phyloP scores from a whole-genome alignment of 257 asterid species.

The Cruciata laevipes region DNA sequence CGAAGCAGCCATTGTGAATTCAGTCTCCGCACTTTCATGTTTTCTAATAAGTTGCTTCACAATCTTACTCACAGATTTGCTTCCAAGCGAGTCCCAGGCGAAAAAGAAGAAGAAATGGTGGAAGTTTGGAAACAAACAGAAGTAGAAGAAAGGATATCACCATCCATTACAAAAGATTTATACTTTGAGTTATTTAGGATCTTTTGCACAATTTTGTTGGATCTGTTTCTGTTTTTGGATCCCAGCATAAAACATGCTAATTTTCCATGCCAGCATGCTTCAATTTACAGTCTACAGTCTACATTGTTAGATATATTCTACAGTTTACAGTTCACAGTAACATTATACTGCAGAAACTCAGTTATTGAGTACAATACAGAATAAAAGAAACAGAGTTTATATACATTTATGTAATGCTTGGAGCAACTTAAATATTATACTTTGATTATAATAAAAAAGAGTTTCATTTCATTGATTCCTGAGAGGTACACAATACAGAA shows the following conservation, averaged over 20 bases:
- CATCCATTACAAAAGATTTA: too few relatives aligned
- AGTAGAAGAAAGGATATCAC: background rate
- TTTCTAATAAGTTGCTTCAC: background rate
- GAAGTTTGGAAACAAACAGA: conserved; percentile 65
- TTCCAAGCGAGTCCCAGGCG: conserved; percentile 57
- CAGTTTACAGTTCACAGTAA: background rate
- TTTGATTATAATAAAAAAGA: background rate
- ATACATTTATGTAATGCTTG: too few relatives aligned
- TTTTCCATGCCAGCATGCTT: conserved; percentile 13
- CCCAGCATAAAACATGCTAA: conserved; percentile 5
- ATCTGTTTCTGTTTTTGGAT: background rate
- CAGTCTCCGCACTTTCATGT: background rate
- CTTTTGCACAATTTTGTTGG: background rate
- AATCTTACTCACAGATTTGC: conserved; percentile 42
- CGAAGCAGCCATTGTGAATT: background rate
- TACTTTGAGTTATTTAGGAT: background rate
- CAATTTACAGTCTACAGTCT: too few relatives aligned
- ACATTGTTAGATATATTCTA: background rate
- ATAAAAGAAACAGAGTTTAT: background rate
- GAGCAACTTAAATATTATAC: too few relatives aligned
- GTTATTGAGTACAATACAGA: background rate
- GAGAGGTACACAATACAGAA: background rate
- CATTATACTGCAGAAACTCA: background rate
- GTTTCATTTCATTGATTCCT: background rate
- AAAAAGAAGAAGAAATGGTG: conserved; percentile 94